Evolutionary conservation across 2,329 filamentous ascomycete genomes (phyloP).

Genomic region (Xylariaceae sp.): DNA sequence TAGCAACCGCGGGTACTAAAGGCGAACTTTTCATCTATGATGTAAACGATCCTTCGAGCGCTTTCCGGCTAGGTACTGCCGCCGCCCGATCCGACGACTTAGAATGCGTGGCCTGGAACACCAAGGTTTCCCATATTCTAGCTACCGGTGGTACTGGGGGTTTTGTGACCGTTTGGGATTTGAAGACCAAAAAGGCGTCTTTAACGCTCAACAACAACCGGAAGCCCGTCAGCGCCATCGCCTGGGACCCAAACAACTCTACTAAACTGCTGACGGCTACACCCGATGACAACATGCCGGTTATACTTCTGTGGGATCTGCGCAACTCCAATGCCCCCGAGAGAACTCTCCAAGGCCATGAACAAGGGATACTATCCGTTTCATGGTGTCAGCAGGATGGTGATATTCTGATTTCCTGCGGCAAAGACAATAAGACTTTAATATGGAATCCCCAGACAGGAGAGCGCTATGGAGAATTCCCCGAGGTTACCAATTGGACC

Average conservation of each 20-base stretch:
- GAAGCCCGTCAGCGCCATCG: conserved; percentile 90
- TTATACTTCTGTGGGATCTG: conserved; percentile 91
- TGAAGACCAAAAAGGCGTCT: conserved; percentile 96
- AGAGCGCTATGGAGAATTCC: conserved; percentile 83
- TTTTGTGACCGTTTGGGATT: conserved; percentile 97
- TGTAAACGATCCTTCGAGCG: conserved; percentile 80
- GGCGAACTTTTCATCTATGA: conserved; percentile 97
- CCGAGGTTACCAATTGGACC: conserved; percentile 98
- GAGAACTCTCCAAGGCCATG: conserved; percentile 81
- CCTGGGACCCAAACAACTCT: conserved; percentile 93
- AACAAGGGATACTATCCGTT: conserved; percentile 86
- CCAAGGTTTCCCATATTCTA: conserved; percentile 92
- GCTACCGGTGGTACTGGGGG: conserved; percentile 90
- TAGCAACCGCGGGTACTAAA: conserved; percentile 89
- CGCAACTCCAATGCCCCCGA: conserved; percentile 95
- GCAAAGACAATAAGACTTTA: conserved; percentile 93
- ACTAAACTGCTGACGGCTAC: conserved; percentile 93
- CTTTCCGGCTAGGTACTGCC: conserved; percentile 82
- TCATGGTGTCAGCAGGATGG: conserved; percentile 94
- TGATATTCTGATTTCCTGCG: conserved; percentile 83
- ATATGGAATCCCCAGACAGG: conserved; percentile 96
- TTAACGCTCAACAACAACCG: conserved; percentile 92
- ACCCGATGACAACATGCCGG: conserved; percentile 79
- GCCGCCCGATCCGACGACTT: conserved; percentile 91
- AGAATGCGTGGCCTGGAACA: conserved; percentile 97